Conservation (phyloP, 805 yeast genomes). For the Kodamaea sagamina region DNA sequence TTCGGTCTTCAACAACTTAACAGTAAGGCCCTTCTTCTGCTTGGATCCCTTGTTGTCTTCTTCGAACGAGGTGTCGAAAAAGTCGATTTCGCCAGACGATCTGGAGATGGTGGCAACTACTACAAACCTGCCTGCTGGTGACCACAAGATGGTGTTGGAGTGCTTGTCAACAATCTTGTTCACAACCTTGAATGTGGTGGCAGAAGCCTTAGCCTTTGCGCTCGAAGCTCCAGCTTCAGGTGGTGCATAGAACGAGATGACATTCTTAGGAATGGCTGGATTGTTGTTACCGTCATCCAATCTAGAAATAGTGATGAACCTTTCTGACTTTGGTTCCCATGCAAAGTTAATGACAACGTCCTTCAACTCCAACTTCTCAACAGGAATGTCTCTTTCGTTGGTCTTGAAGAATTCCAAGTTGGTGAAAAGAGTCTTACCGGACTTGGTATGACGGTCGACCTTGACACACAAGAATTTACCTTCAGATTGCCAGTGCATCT, state of each 20-base stretch:
- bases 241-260: conserved; percentile 77
- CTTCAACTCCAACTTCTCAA: conserved; percentile 89
- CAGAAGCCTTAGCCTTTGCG: conserved; percentile 50
- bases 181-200: conserved; percentile 57
- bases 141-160: conserved; percentile 76
- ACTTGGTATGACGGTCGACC: conserved; percentile 95
- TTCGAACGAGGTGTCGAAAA: conserved; percentile 83
- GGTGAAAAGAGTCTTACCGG: conserved; percentile 87
- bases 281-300: conserved; percentile 62
- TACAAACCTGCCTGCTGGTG: conserved; percentile 91
- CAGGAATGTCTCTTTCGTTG: conserved; percentile 88
- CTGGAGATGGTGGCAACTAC: conserved; percentile 50
- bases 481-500: conserved; percentile 91
- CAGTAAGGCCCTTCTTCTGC: conserved; percentile 48
- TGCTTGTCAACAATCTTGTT: conserved; percentile 61
- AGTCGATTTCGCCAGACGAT: conserved; percentile 69
- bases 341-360: conserved; percentile 85
- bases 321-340: conserved; percentile 94
- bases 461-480: conserved; percentile 85
- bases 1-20: conserved; percentile 62
- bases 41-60: conserved; percentile 52
- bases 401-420: conserved; percentile 89
- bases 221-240: conserved; percentile 47
- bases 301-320: conserved; percentile 79
- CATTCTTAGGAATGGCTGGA: conserved; percentile 66